A percentile compares a stretch with the other conserved stretches of the same genome.
These are phyloP conservation scores for Dactylorhiza incarnata DNA, from an alignment of 106 monocot genomes.

Conservation along the genomic window DNA sequence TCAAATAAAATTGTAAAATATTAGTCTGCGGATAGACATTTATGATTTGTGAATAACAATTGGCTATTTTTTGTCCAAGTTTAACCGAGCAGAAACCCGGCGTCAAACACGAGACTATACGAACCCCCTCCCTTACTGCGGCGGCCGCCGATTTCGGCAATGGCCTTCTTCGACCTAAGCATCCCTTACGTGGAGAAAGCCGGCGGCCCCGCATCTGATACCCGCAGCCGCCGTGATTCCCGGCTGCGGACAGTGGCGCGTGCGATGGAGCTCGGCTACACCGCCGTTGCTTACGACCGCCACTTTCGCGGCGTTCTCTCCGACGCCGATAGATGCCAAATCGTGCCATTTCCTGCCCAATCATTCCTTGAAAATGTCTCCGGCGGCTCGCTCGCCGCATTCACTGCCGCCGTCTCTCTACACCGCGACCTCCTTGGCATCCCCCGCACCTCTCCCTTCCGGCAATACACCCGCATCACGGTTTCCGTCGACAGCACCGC, in stretches of 20 bases:
- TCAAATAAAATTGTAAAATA: too few relatives aligned
- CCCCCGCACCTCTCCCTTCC: conserved; percentile 24
- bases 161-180: conserved; percentile 82
- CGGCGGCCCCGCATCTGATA: background rate
- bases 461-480: conserved; percentile 53
- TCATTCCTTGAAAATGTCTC: conserved; percentile 47
- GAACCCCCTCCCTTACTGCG: background rate
- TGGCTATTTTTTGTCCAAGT: too few relatives aligned
- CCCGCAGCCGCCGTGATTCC: conserved; percentile 12
- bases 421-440: conserved; percentile 38
- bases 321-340: conserved; percentile 48
- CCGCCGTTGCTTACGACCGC: conserved; percentile 67
- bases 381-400: conserved; percentile 31
- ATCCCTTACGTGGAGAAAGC: conserved; percentile 50
- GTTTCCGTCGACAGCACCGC: conserved; percentile 19
- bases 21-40: too few relatives aligned
- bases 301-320: conserved; percentile 57
- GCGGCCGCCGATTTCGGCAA: conserved; percentile 7
- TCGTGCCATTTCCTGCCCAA: conserved; percentile 34
- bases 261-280: conserved; percentile 73
- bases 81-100: too few relatives aligned
- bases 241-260: conserved; percentile 42
- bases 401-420: conserved; percentile 19
- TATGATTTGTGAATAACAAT: too few relatives aligned
- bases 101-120: too few relatives aligned